Conservation (phyloP, 75 land plant species). For the Pseudotsuga menziesii region DNA sequence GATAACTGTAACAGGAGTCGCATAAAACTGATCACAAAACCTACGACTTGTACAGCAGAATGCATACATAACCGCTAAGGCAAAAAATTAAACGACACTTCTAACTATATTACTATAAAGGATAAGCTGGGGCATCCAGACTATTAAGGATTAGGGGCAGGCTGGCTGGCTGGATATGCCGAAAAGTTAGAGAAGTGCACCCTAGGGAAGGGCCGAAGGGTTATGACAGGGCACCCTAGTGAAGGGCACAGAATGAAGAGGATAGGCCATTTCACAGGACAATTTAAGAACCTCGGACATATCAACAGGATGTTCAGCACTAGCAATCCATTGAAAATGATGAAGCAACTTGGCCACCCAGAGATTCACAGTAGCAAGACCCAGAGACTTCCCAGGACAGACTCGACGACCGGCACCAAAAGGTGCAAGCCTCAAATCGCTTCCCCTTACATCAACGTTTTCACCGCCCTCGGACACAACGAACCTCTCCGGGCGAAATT, state of each 20-base stretch:
- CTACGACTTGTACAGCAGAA: too few species aligned
- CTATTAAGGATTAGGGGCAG: too few species aligned
- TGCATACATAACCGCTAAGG: too few species aligned
- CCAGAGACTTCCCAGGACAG: constrained; percentile 46
- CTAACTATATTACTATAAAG: too few species aligned
- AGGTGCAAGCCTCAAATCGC: constrained; percentile 47
- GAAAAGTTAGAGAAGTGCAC: background rate
- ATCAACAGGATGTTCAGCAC: constrained; percentile 5
- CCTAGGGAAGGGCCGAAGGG: background rate
- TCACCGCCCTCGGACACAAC: constrained; percentile 17
- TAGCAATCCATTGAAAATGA: background rate
- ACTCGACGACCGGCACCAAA: constrained; percentile 53
- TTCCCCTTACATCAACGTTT: constrained; percentile 21
- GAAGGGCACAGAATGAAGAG: background rate
- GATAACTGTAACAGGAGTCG: too few species aligned
- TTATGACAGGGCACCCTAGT: background rate
- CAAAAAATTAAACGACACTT: too few species aligned
- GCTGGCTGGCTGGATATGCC: too few species aligned
- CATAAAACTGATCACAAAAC: too few species aligned
- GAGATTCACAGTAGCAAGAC: background rate
- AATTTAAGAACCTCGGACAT: background rate
- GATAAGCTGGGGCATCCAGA: too few species aligned
- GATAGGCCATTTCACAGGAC: background rate
- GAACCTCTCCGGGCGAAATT: constrained; percentile 51
- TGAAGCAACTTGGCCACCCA: background rate